Base-by-base conservation (phyloP, 306 rosid genomes). In the Ammopiptanthus mongolicus region DNA sequence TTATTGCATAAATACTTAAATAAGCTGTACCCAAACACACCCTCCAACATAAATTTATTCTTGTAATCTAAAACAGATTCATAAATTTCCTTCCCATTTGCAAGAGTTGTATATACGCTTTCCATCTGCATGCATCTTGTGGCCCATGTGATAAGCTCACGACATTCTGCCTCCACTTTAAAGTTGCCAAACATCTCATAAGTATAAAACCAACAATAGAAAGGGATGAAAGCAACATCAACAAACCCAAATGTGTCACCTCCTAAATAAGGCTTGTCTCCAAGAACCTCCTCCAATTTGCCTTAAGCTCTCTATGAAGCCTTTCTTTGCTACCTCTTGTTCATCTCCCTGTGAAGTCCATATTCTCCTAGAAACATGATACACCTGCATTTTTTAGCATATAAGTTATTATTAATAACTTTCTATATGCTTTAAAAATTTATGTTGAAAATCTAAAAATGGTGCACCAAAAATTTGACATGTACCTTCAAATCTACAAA, bases 191-290 rank as follows among this genome's bases (percentile, higher is more conserved):
- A 75, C 5, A 65, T 78, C 55, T 85, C 84, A 10, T 31, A 80
- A 1, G 87, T 28, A 57, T 83, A 57, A 41, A 87, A 87, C 84
- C 86, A 71, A 58, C 81, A 65, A 8, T 78, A 71, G 22, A 80
- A 63, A 7, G 89, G 87, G 39, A 83, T 55, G 0, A 83, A 60
- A 34, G 78, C 78, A 55, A 87, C 47, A 66, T 87, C 89, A 18
- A 78, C 79, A 55, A 71, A 85, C 28, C 91, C 84, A 60, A 87
- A 75, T 3, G 36, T 39, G 8, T 82, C 83, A 3, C 83, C 89
- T 5, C 87, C 89, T 80, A 82, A 82, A 65, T 74, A 87, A 47
- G 74, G 66, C 47, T 80, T 74, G 25, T 80, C 78, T 3, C 89
- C 87, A 3, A 85, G 87, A 77, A 69, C 67, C 31, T 41, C 82